Percentiles rank a stretch among this genome's conserved stretches.
phyloP scores from a whole-genome alignment of 306 rosid species.

The Fragaria iinumae region DNA sequence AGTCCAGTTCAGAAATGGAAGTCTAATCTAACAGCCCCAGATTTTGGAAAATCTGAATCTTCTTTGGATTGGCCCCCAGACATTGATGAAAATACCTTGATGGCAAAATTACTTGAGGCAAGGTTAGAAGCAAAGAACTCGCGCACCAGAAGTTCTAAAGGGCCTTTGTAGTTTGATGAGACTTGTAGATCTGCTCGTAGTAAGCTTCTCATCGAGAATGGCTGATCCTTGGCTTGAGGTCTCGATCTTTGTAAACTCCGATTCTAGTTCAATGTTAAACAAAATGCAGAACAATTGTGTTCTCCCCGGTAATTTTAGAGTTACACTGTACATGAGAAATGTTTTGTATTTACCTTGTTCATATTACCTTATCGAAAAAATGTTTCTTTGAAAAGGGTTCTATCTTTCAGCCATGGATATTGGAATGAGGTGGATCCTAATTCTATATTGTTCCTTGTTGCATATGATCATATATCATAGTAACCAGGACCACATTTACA shows the following conservation, averaged over 20 bases:
- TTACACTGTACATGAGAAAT: slow-evolving; percentile 34
- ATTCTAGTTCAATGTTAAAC: slow-evolving; percentile 1
- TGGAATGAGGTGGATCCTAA: not conserved
- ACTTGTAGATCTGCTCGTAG: not conserved
- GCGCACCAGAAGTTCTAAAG: slow-evolving; percentile 36
- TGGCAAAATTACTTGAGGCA: slow-evolving; percentile 84
- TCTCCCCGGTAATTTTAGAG: slow-evolving; percentile 8
- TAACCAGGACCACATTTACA: not conserved
- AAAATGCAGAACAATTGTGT: not conserved
- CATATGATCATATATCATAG: not conserved
- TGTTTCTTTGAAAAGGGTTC: not conserved
- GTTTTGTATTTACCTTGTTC: slow-evolving; percentile 18
- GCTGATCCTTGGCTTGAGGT: slow-evolving; percentile 1
- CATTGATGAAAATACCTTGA: slow-evolving; percentile 64
- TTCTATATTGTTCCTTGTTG: not conserved
- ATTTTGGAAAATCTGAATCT: slow-evolving; percentile 37
- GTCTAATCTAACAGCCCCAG: slow-evolving; percentile 35
- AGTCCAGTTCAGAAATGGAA: slow-evolving; percentile 53
- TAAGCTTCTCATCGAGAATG: slow-evolving; percentile 21
- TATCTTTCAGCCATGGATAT: not conserved
- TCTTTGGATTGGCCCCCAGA: slow-evolving; percentile 56
- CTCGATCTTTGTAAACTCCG: slow-evolving; percentile 6
- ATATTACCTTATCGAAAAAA: slow-evolving; percentile 1
- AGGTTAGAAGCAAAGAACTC: slow-evolving; percentile 57
- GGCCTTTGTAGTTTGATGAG: slow-evolving; percentile 25